phyloP scores from a whole-genome alignment of 257 asterid species.

The Solanum lycopersicoides region DNA sequence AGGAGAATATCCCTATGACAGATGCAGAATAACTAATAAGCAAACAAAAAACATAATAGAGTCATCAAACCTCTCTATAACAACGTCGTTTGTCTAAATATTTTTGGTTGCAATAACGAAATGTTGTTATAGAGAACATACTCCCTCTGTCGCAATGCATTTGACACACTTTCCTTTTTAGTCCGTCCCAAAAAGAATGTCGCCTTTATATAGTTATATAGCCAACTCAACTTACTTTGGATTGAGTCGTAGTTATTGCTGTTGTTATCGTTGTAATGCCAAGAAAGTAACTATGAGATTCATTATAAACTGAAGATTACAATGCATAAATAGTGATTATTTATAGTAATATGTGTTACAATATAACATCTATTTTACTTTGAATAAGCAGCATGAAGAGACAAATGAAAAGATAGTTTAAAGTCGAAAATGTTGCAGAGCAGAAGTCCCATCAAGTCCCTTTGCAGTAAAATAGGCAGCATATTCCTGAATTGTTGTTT shows the following conservation, averaged over 20 bases:
- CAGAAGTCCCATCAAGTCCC: constrained; percentile 48
- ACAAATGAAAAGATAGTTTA: not conserved
- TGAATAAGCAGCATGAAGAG: not conserved
- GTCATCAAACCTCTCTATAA: not conserved
- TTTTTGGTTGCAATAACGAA: not conserved
- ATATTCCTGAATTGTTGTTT: constrained; percentile 43
- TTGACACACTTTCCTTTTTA: too few relatives aligned
- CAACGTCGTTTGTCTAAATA: not conserved
- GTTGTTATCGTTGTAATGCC: not conserved
- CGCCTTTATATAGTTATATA: not conserved
- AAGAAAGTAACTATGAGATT: not conserved
- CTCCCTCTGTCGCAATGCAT: too few relatives aligned
- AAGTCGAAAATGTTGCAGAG: constrained; percentile 40
- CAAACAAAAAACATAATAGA: not conserved
- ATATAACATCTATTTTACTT: not conserved
- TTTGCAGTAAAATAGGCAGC: constrained; percentile 15
- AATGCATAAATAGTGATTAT: not conserved
- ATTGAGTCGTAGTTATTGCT: not conserved
- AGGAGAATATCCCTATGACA: constrained; percentile 5
- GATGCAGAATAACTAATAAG: not conserved
- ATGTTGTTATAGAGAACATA: constrained; percentile 4
- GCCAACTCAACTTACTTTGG: not conserved
- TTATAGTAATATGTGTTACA: not conserved
- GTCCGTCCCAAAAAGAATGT: too few relatives aligned
- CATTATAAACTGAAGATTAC: not conserved